Conservation (phyloP, 805 yeast genomes). For the Candida railenensis region DNA sequence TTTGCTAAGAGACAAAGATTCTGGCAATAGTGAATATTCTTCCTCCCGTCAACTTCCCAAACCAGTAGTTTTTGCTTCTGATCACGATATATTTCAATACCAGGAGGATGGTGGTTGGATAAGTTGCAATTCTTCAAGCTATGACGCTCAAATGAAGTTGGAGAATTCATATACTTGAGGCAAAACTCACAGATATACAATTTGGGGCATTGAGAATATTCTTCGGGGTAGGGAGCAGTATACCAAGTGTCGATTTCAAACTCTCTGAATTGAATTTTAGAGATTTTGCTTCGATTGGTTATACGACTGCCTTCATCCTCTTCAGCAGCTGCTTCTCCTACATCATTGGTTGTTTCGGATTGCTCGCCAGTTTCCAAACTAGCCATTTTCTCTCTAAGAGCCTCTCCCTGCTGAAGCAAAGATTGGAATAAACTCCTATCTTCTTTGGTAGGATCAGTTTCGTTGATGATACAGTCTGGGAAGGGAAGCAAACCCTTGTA, state of each 20-base stretch:
- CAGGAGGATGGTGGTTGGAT: constrained; percentile 63
- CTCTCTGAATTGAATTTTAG: constrained; percentile 67
- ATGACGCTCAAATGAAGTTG: constrained; percentile 69
- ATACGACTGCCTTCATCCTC: constrained; percentile 13
- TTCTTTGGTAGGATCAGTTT: constrained; percentile 56
- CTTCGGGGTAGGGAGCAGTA: constrained; percentile 90
- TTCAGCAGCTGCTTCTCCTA: constrained; percentile 13
- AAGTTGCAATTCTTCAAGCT: constrained; percentile 61
- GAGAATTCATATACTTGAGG: constrained; percentile 72
- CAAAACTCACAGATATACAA: constrained; percentile 84
- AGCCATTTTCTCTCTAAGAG: constrained; percentile 16
- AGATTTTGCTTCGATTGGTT: constrained; percentile 42
- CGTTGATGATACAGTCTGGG: constrained; percentile 56
- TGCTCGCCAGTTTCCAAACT: neutral
- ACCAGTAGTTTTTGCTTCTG: constrained; percentile 24
- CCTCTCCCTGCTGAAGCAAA: constrained; percentile 38
- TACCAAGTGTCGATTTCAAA: constrained; percentile 89
- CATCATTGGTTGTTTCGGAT: constrained; percentile 15
- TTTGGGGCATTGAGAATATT: constrained; percentile 60
- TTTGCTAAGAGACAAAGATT: constrained; percentile 88
- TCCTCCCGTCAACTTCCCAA: constrained; percentile 75
- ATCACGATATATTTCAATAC: constrained; percentile 42
- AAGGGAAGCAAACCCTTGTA: constrained; percentile 63
- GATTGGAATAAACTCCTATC: constrained; percentile 52
- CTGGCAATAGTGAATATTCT: constrained; percentile 79